Evolutionary conservation across 2,329 filamentous ascomycete species (phyloP), one percentile per base, ranked within the genome.

Genomic region (Helicocarpus griseus): DNA sequence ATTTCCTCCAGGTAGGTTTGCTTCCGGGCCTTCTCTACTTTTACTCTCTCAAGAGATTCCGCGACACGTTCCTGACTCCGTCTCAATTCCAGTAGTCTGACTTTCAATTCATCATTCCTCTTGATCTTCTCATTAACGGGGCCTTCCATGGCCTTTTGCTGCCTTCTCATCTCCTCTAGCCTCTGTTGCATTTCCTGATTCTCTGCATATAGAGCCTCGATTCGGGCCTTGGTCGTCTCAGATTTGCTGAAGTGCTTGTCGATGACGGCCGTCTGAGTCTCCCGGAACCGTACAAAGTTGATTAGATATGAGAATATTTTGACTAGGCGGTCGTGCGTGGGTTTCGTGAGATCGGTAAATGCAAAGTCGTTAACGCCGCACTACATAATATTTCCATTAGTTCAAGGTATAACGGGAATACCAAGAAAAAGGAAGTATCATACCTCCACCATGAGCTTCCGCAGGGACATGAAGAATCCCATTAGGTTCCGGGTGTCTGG

Each of bases 281-380:
- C 90, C 61, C 93, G 86, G 72, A 97, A 98, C 49, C 93, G 84
- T 59, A 97, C 90, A 70, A 98, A 98, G 72, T 98, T 98, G 75
- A 98, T 98, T 57, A 97, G 81, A 70, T 96, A 96, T 58, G 88
- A 95, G 67, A 98, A 93, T 63, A 97, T 94, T 73, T 93, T 95
- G 63, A 91, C 86, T 13, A 97, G 79, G 41, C 93, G 86, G 53
- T 88, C 86, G 65, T 94, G 87, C 1, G 89, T 95, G 14, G 93
- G 93, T 66, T 86, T 86, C 66, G 94, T 91, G 5, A 98, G 75
- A 67, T 98, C 93, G 54, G 84, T 83, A 70, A 97, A 95, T 33
- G 86, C 89, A 63, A 98, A 95, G 69, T 98, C 93, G 55, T 84
- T 85, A 60, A 98, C 87, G 44, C 89, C 89, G 66, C 93, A 97